phyloP scores from a whole-genome alignment of 305 asterid species.

The Fraxinus sp. region DNA sequence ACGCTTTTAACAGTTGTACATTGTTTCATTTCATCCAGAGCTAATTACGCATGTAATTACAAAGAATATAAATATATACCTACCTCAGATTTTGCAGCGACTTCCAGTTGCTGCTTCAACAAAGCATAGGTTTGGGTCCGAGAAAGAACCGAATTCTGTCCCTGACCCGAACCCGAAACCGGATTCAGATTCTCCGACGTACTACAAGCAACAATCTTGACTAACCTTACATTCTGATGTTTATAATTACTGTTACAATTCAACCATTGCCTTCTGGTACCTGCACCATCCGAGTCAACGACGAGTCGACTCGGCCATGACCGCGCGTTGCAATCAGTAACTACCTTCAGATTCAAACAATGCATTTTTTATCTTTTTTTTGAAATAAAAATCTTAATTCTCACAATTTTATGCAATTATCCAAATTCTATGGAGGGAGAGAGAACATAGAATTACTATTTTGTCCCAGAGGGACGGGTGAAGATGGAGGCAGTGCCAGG shows the following conservation, averaged over 20 bases:
- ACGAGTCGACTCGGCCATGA: slow-evolving; percentile 36
- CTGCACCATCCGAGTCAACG: slow-evolving; percentile 12
- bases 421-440: not conserved
- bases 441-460: slow-evolving; percentile 1
- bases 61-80: not conserved
- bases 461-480: not conserved
- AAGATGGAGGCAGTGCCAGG: not conserved
- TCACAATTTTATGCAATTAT: not conserved
- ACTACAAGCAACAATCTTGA: slow-evolving; percentile 49
- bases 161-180: slow-evolving; percentile 21
- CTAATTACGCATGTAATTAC: not conserved
- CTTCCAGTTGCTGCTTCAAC: slow-evolving; percentile 75
- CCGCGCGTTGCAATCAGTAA: slow-evolving; percentile 30
- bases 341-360: slow-evolving; percentile 42
- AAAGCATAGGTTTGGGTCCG: slow-evolving; percentile 67
- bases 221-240: slow-evolving; percentile 23
- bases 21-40: not conserved
- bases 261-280: slow-evolving; percentile 27
- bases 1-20: not conserved
- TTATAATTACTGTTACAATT: slow-evolving; percentile 18
- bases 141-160: slow-evolving; percentile 44
- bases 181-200: slow-evolving; percentile 33
- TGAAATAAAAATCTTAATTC: not conserved
- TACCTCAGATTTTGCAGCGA: slow-evolving; percentile 87
- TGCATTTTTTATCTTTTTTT: slow-evolving; percentile 35